phyloP scores from a whole-genome alignment of 176 grass and related monocot species.

The Hsuehochloa calcarea region DNA sequence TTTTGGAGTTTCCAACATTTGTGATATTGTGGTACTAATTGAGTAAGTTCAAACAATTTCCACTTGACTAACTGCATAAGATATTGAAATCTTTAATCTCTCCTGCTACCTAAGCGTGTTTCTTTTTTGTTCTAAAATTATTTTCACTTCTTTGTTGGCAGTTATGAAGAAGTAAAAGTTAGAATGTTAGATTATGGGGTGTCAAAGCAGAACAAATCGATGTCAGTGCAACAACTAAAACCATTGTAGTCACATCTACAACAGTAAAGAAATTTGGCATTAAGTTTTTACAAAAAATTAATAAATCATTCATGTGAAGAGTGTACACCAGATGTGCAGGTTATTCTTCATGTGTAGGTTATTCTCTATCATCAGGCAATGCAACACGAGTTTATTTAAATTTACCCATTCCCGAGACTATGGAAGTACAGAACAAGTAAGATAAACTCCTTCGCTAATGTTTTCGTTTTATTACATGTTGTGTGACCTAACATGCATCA shows the following conservation, averaged over 20 bases:
- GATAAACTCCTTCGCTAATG: neutral
- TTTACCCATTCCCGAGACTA: neutral
- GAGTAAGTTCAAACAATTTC: too few species aligned
- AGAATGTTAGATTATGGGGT: slow-evolving; percentile 8
- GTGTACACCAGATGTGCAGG: neutral
- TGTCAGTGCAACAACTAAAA: neutral
- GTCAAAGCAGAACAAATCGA: neutral
- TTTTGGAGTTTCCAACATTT: neutral
- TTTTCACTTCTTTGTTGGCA: neutral
- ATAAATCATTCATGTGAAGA: neutral
- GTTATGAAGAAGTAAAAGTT: neutral
- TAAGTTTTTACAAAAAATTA: neutral
- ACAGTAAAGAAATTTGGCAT: slow-evolving; percentile 5
- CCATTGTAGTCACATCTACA: slow-evolving; percentile 4
- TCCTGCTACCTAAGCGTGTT: too few species aligned
- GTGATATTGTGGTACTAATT: too few species aligned
- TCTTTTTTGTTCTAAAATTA: too few species aligned
- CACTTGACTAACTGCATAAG: too few species aligned
- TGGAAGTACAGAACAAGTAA: neutral
- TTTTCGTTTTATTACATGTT: neutral
- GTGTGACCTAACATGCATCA: neutral
- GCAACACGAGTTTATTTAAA: neutral
- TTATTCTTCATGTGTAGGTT: neutral
- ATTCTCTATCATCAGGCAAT: slow-evolving; percentile 5
- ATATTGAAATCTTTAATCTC: too few species aligned